Base-by-base conservation (phyloP, 2,329 filamentous ascomycete genomes). In the Colletotrichum kahawae region DNA sequence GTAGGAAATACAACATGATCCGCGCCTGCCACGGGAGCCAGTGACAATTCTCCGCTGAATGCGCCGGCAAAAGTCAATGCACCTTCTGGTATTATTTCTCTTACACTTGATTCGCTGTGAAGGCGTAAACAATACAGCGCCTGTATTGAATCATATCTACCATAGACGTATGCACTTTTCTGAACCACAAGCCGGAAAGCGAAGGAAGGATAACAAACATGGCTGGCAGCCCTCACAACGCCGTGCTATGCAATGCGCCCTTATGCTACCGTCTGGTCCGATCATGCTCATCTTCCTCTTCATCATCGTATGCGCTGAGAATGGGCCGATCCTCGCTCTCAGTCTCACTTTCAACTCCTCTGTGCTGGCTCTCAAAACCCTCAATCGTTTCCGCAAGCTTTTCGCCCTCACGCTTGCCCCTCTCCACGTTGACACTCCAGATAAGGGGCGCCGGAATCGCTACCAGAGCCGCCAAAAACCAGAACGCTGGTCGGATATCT, bases 401-500 rank as follows among this genome's bases (percentile, higher is more conserved):
- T 78, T 90, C 87, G 2, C 93, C 94, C 80, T 95, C 93, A 60
- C 86, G 84, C 84, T 92, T 94, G 13, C 94, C 94, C 48, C 94
- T 89, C 68, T 97, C 94, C 12, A 98, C 95, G 82, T 98, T 90
- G 43, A 99, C 94, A 70, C 95, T 90, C 81, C 93, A 93, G 84
- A 98, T 95, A 66, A 98, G 86, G 2, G 95, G 95, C 18, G 96
- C 92, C 1, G 97, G 96, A 2, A 98, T 84, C 7, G 94, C 93
- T 8, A 99, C 94, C n/a, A 99, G 86, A 7, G 92, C 88, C 0
- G 95, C 95, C 54, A 99, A 87, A 82, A 99, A 99, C 89, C 94
- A 95, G 83, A 99, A 99, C 1, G 96, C 96, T 8, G 94, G 94
- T 64, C 95, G 90, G 74, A 97, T 96, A 78, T 94, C 93, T 7